These are phyloP conservation scores for Rhamnella rubrinervis DNA, from an alignment of 331 rosid genomes.

Conservation along the genomic window DNA sequence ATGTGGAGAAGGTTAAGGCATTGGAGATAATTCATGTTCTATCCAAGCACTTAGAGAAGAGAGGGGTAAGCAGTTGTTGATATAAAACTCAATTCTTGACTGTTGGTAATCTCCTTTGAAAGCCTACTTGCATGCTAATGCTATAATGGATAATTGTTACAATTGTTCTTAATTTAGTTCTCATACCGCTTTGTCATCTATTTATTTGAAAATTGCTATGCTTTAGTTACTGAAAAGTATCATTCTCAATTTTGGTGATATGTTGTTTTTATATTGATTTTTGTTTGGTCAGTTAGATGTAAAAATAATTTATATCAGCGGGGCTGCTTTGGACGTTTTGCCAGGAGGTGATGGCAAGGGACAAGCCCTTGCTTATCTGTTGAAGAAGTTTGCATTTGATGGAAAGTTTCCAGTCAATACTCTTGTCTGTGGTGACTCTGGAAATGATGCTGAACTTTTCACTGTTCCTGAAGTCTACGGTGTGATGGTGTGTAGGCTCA, in stretches of 20 bases:
- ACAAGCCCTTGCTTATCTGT: conserved; percentile 63
- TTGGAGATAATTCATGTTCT: conserved; percentile 41
- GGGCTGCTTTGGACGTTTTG: conserved; percentile 68
- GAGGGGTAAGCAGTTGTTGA: conserved; percentile 50
- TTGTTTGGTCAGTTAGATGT: conserved; percentile 64
- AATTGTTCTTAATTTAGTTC: not conserved
- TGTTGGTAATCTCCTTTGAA: not conserved
- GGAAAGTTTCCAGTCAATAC: conserved; percentile 51
- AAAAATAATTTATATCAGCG: conserved; percentile 73
- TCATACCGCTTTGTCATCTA: too few relatives aligned
- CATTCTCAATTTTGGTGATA: not conserved
- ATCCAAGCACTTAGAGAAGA: conserved; percentile 46
- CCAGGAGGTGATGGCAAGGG: conserved; percentile 86
- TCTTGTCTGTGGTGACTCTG: conserved; percentile 94
- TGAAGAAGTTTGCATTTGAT: conserved; percentile 42
- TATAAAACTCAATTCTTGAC: conserved; percentile 2
- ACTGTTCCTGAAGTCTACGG: conserved; percentile 61
- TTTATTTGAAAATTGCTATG: not conserved
- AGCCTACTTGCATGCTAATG: not conserved
- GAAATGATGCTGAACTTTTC: conserved; percentile 79
- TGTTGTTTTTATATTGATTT: conserved; percentile 15
- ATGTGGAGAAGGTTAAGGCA: conserved; percentile 60
- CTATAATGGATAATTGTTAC: too few relatives aligned
- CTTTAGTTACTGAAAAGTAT: conserved; percentile 12
- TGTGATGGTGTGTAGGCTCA: conserved; percentile 60